Base-by-base conservation (phyloP, 768 basidiomycete species). In the Pulveroboletus frians region DNA sequence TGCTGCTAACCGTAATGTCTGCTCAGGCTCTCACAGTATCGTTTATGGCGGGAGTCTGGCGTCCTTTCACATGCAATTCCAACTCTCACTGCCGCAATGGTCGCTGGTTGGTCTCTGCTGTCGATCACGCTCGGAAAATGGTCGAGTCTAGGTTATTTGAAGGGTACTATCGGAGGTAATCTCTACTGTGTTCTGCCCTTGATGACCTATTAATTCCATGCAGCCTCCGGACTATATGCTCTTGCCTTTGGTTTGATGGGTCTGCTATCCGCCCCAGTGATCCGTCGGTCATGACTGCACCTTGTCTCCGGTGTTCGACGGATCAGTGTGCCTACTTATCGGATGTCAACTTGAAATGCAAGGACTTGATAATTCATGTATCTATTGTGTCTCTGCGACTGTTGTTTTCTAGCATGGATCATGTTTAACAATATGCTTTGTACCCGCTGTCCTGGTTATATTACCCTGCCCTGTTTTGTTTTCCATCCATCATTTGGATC, bases 171-270 rank as follows among this genome's bases (percentile, higher is more conserved):
- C 40, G 88, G 79, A 54, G 80, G 85, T 85, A 59, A 47, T 67
- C 35, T 52, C 32, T 38, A 14, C 26, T 29, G 18, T 39, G 3
- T 9, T 47, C 13, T 36, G 1, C 11, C n/a, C 9, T 39, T 0
- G 34, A 27, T 47, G 37, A 26, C 11, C 23, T 35, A 38, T 51
- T 29, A 46, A 58, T 51, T n/a, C 34, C 13, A 37, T 39, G 5
- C 56, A 90, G 87, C 84, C 10, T 81, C 79, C 10, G 83, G 81
- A 9, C 63, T 87, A 39, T 90, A 89, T 56, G 79, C 80, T 8
- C 72, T 88, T 36, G 71, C 71, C 17, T 86, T 90, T 59, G 88
- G 88, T n/a, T 64, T 88, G 31, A 75, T 90, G 49, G 88, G 86
- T 3, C 71, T 90, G 18, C 69, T 89, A 44, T 84, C 86, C 13